phyloP scores from a whole-genome alignment of 2,329 filamentous ascomycete species.

The Arthrobotrys conoides region DNA sequence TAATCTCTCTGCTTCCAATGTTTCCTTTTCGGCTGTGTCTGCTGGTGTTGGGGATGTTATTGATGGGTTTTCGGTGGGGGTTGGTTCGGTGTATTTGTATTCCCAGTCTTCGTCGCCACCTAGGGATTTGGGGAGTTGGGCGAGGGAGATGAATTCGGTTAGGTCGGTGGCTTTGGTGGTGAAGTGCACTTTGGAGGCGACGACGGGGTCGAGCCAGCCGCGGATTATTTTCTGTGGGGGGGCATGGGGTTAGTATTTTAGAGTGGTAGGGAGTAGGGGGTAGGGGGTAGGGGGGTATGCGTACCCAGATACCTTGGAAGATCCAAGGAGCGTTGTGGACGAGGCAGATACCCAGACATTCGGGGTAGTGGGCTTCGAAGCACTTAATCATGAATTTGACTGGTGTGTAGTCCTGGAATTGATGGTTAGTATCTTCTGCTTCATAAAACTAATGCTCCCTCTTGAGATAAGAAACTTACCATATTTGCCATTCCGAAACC shows the following conservation, averaged over 20 bases:
- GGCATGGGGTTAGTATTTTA: neutral
- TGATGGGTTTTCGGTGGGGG: conserved; percentile 79
- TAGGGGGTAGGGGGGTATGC: conserved; percentile 1
- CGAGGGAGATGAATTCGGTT: conserved; percentile 79
- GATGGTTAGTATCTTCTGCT: neutral
- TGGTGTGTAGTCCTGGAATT: conserved; percentile 83
- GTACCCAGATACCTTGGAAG: conserved; percentile 79
- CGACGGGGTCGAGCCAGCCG: conserved; percentile 96
- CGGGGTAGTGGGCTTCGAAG: conserved; percentile 98
- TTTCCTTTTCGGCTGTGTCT: conserved; percentile 69
- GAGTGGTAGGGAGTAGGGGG: neutral
- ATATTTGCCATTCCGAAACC: conserved; percentile 95
- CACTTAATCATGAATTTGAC: conserved; percentile 99
- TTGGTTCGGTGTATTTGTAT: conserved; percentile 85
- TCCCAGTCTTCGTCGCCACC: conserved; percentile 88
- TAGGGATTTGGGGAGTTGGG: conserved; percentile 83
- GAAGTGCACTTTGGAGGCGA: conserved; percentile 94
- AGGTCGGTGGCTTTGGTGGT: conserved; percentile 86
- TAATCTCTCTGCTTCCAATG: conserved; percentile 75
- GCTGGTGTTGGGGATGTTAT: conserved; percentile 73
- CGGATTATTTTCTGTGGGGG: conserved; percentile 80
- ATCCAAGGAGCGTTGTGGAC: conserved; percentile 98
- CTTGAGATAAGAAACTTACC: too few species aligned
- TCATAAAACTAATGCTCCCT: too few species aligned
- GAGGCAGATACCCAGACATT: conserved; percentile 87